A percentile compares a stretch with the other conserved stretches of the same genome.
These are phyloP conservation scores for Fragaria ananassa DNA, from an alignment of 306 rosid species.

Conservation along the genomic window DNA sequence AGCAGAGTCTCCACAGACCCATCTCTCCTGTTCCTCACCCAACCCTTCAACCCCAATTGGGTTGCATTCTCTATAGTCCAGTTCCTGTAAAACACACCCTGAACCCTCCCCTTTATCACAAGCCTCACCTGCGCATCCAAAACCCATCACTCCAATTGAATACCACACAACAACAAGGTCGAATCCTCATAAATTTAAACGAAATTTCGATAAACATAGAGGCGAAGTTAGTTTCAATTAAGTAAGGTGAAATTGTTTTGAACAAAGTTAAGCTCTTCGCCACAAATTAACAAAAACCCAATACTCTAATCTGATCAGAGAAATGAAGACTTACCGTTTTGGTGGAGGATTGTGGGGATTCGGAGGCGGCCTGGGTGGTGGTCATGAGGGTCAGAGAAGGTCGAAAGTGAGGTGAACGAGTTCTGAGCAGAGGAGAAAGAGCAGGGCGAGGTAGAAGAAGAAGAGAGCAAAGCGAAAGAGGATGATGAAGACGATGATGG, in stretches of 20 bases:
- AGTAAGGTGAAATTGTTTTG: too few relatives aligned
- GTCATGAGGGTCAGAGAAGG: slow-evolving; percentile 49
- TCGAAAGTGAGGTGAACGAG: slow-evolving; percentile 46
- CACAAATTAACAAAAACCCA: not conserved
- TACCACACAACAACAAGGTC: too few relatives aligned
- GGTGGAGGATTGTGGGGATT: slow-evolving; percentile 24
- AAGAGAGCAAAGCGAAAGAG: slow-evolving; percentile 51
- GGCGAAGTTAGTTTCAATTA: too few relatives aligned
- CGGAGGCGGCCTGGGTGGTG: slow-evolving; percentile 31
- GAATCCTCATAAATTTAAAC: too few relatives aligned
- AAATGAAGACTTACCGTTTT: slow-evolving; percentile 53
- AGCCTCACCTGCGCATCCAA: slow-evolving; percentile 66
- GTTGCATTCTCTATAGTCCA: slow-evolving; percentile 48
- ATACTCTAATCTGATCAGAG: not conserved
- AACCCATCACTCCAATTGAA: not conserved
- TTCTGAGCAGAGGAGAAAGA: slow-evolving; percentile 49
- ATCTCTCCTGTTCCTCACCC: slow-evolving; percentile 53
- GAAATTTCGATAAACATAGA: too few relatives aligned
- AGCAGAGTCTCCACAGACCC: slow-evolving; percentile 59
- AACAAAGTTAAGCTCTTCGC: too few relatives aligned
- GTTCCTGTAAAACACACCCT: slow-evolving; percentile 59
- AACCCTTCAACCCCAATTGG: slow-evolving; percentile 51
- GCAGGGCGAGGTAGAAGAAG: slow-evolving; percentile 42
- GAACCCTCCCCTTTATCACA: slow-evolving; percentile 82
- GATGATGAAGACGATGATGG: slow-evolving; percentile 41